phyloP scores from a whole-genome alignment of 768 basidiomycete genomes.

The Pholiota conissans region DNA sequence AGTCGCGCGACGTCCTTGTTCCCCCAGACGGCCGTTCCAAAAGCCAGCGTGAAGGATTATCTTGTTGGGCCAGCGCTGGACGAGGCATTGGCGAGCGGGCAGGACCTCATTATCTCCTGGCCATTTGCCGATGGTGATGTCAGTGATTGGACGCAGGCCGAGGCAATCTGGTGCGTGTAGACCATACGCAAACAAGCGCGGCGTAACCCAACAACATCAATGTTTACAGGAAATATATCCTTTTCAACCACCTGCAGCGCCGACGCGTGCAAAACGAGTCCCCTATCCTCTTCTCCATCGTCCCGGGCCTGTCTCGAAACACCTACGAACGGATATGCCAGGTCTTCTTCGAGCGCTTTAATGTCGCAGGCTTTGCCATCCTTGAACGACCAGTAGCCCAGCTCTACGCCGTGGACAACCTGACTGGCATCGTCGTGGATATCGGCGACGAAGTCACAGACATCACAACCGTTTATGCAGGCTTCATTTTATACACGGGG shows the following conservation, averaged over 20 bases:
- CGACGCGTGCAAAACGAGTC: slow-evolving; percentile 87
- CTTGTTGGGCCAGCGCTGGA: slow-evolving; percentile 81
- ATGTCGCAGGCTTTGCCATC: slow-evolving; percentile 79
- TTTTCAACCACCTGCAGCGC: slow-evolving; percentile 73
- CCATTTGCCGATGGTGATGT: slow-evolving; percentile 78
- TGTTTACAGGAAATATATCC: slow-evolving; percentile 72
- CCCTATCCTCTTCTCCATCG: slow-evolving; percentile 75
- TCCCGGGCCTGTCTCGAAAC: slow-evolving; percentile 61
- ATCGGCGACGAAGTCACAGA: slow-evolving; percentile 77
- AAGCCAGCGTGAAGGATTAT: slow-evolving; percentile 70
- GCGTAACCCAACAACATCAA: background rate
- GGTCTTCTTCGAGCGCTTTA: slow-evolving; percentile 91
- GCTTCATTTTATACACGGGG: slow-evolving; percentile 55
- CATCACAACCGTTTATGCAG: slow-evolving; percentile 77
- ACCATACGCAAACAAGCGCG: background rate
- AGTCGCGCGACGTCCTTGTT: slow-evolving; percentile 46
- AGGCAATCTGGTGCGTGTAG: slow-evolving; percentile 78
- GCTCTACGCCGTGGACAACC: slow-evolving; percentile 71
- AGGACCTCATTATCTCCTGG: slow-evolving; percentile 77
- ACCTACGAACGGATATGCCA: slow-evolving; percentile 76
- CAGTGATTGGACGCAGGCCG: slow-evolving; percentile 80
- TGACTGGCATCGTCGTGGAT: slow-evolving; percentile 80
- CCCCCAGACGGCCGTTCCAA: slow-evolving; percentile 41
- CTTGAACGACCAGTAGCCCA: slow-evolving; percentile 85
- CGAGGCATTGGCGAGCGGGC: slow-evolving; percentile 72